These are phyloP conservation scores for Santalum album DNA, from an alignment of 164 flowering plant species.

Conservation along the genomic window DNA sequence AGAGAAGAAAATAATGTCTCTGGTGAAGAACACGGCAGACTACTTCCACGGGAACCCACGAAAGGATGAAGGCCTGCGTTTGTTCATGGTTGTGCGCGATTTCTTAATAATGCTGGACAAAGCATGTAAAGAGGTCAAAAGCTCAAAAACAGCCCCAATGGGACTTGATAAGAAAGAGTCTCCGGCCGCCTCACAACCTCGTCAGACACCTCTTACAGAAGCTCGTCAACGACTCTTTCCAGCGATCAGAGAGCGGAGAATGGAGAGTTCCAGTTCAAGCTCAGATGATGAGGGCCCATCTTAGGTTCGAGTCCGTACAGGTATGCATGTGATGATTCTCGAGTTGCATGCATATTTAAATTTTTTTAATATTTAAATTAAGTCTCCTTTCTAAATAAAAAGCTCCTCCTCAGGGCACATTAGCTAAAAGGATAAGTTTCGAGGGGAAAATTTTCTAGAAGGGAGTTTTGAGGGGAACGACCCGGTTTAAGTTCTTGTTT, in stretches of 20 bases:
- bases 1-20: constrained; percentile 40
- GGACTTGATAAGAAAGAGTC: constrained; percentile 20
- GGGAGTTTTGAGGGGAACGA: too few relatives aligned
- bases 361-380: not conserved
- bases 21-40: constrained; percentile 47
- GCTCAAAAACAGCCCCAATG: constrained; percentile 11
- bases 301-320: not conserved
- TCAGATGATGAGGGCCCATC: constrained; percentile 36
- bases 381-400: too few relatives aligned
- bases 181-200: constrained; percentile 10
- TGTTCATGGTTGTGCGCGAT: constrained; percentile 50
- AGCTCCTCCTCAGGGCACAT: too few relatives aligned
- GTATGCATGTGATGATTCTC: not conserved
- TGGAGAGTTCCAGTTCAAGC: constrained; percentile 29
- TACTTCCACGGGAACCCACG: constrained; percentile 51
- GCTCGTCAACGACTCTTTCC: constrained; percentile 43
- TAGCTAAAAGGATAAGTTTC: too few relatives aligned
- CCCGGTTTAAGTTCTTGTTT: too few relatives aligned
- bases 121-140: constrained; percentile 42
- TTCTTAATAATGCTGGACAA: constrained; percentile 44
- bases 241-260: constrained; percentile 34
- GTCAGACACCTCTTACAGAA: too few relatives aligned
- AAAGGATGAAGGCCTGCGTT: constrained; percentile 38
- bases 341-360: constrained; percentile 5
- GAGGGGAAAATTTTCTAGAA: too few relatives aligned